Evolutionary conservation across 2,329 filamentous ascomycete genomes (phyloP), one percentile per base, ranked within the genome.

Genomic region (Sporothrix luriei): DNA sequence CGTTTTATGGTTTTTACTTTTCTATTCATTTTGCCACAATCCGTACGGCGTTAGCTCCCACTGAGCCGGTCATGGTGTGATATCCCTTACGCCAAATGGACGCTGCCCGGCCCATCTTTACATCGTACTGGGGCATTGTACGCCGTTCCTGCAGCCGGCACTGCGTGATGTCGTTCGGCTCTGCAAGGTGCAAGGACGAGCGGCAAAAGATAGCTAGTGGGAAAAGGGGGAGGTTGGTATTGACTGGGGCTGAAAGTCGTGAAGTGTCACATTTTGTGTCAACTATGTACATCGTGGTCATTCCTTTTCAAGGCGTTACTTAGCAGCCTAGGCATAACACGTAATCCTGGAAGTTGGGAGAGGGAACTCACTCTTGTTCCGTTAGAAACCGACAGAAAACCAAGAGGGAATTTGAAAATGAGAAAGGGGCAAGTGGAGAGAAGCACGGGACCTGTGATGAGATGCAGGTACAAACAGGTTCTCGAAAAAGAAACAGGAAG

Each of bases 161-260:
- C 38, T 21, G 13, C 57, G 24, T n/a, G n/a, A n/a, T n/a, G 57
- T 21, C 57, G 57, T 43, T 59, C 38, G 13, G 38, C 38, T 6
- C 33, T 62, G 57, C 57, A 62, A 62, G 57, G 57, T 62, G 57
- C 57, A 62, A 62, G 57, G 57, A 62, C 26, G 38, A 62, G 38
- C 57, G 38, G 38, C 38, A 26, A 62, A 46, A 7, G 38, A 46
- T 5, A 14, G n/a, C 9, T 16, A 48, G 46, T 48, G 46, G 16
- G 13, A 14, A 10, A 49, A 10, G 57, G 26, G 40, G 40, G 57
- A 46, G 57, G 57, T 46, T 62, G 57, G 38, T 62, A 38, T 46
- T 13, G 57, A 21, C 38, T 62, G 57, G 57, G 57, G 38, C 38
- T 26, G 57, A 43, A 46, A 38, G 40, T 43, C 14, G 40, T 14